A percentile compares a stretch with the other conserved stretches of the same genome.
Evolutionary conservation across 257 asterid genomes (phyloP).

Genomic region (Capsicum chinense): DNA sequence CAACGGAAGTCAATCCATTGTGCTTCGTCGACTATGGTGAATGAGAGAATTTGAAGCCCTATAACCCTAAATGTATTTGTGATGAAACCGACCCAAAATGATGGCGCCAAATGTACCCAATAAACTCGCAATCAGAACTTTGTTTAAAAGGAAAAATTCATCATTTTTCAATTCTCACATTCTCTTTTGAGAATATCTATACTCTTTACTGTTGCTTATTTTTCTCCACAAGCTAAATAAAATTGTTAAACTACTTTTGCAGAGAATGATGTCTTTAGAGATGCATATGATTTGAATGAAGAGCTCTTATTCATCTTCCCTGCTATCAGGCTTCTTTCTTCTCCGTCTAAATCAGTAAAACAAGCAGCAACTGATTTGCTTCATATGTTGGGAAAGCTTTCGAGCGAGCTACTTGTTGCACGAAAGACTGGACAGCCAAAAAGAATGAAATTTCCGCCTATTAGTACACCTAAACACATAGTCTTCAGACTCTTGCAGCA

Average conservation of each 20-base stretch:
- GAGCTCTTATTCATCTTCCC: constrained; percentile 90
- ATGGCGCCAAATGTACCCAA: no score
- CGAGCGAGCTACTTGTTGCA: constrained; percentile 48
- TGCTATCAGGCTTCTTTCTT: constrained; percentile 77
- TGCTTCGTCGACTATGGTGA: not conserved
- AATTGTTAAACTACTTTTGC: constrained; percentile 45
- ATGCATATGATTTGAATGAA: constrained; percentile 58
- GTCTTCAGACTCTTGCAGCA: constrained; percentile 64
- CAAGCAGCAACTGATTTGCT: constrained; percentile 67
- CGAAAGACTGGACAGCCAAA: constrained; percentile 42
- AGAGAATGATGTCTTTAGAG: constrained; percentile 50
- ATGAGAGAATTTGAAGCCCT: not conserved
- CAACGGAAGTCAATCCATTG: not conserved
- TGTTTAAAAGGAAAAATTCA: no score
- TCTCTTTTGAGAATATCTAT: constrained; percentile 14
- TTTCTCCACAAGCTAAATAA: not conserved
- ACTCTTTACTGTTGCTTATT: not conserved
- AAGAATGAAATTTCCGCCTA: constrained; percentile 42
- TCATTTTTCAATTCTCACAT: not conserved
- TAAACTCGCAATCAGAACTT: no score
- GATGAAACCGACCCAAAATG: not conserved
- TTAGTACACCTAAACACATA: constrained; percentile 62
- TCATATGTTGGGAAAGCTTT: constrained; percentile 63
- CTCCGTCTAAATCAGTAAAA: constrained; percentile 77
- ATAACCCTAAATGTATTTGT: not conserved